These are phyloP conservation scores for Aspergillus quadrilineatus DNA, from an alignment of 2,329 filamentous ascomycete species.

Conservation along the genomic window DNA sequence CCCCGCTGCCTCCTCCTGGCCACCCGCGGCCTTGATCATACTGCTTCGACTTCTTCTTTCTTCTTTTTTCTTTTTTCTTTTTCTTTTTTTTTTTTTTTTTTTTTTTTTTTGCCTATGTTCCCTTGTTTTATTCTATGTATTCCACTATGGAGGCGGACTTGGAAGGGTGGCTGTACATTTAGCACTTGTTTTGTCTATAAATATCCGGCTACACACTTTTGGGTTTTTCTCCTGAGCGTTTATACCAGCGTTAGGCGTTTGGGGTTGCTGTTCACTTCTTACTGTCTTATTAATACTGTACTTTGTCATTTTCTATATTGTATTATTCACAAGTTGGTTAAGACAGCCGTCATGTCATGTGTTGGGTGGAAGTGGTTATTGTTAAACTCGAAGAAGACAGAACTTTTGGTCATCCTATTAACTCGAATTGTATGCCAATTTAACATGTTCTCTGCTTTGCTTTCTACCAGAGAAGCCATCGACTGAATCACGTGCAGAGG, in stretches of 20 bases:
- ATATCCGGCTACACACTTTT: not conserved
- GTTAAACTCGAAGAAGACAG: not conserved
- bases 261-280: not conserved
- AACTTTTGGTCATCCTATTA: not conserved
- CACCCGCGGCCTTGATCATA: constrained; percentile 17
- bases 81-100: not conserved
- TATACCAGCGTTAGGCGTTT: constrained; percentile 10
- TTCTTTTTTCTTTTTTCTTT: not conserved
- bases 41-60: not conserved
- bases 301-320: not conserved
- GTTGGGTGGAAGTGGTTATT: not conserved
- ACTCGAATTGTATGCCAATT: not conserved
- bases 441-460: not conserved
- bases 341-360: not conserved
- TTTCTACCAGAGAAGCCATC: not conserved
- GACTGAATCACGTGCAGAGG: constrained; percentile 1
- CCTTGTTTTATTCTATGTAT: constrained; percentile 5
- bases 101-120: not conserved
- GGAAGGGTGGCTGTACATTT: constrained; percentile 8
- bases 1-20: constrained; percentile 20
- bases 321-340: not conserved
- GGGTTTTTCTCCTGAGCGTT: constrained; percentile 2
- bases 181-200: constrained; percentile 4
- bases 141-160: not conserved
- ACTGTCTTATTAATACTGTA: not conserved